These are phyloP conservation scores for Cronartium quercuum DNA, from an alignment of 1,284 basidiomycete genomes.

Conservation along the genomic window DNA sequence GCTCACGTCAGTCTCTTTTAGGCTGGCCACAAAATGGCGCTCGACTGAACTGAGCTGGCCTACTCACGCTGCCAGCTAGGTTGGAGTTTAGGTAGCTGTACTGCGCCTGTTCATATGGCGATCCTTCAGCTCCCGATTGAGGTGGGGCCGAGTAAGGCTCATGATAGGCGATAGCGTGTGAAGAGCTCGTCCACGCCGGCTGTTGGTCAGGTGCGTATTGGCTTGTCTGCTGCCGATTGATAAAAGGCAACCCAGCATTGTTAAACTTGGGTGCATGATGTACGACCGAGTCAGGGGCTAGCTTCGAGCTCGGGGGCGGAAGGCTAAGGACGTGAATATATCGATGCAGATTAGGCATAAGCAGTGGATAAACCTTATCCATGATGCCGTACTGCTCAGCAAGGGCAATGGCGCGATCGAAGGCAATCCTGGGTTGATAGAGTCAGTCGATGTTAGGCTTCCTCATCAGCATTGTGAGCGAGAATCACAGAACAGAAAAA, in stretches of 20 bases:
- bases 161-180: neutral
- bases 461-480: neutral
- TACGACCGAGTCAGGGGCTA: neutral
- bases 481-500: neutral
- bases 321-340: conserved; percentile 27
- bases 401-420: conserved; percentile 22
- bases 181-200: conserved; percentile 7
- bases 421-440: conserved; percentile 19
- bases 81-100: conserved; percentile 15
- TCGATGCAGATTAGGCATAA: conserved; percentile 27
- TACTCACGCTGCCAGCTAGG: conserved; percentile 6
- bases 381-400: conserved; percentile 37
- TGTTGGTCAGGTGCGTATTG: neutral
- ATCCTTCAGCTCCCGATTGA: neutral
- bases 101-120: conserved; percentile 29
- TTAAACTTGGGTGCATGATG: conserved; percentile 20
- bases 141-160: conserved; percentile 31
- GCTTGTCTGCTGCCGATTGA: neutral
- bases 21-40: neutral
- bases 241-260: conserved; percentile 3
- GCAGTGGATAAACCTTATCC: conserved; percentile 25
- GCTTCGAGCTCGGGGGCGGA: neutral
- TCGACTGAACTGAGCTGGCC: neutral
- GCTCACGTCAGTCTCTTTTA: neutral
- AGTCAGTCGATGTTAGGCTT: neutral